Evolutionary conservation across 129 eudicot species (phyloP).

Genomic region (Lonicera japonica): DNA sequence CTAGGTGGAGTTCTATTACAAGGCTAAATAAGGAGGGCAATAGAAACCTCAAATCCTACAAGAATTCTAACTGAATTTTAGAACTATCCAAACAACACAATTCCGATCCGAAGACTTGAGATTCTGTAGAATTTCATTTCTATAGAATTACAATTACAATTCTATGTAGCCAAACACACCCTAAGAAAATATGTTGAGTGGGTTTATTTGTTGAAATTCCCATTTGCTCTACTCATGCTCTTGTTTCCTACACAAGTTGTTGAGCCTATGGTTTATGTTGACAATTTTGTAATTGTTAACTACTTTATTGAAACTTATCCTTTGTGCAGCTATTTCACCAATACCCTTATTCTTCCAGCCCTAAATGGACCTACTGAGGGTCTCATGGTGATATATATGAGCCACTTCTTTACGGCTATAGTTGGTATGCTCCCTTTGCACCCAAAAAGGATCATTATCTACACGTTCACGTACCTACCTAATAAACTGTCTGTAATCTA

Average conservation of each 20-base stretch:
- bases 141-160: too few species aligned
- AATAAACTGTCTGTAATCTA: slow-evolving; percentile 2
- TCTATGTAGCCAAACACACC: too few species aligned
- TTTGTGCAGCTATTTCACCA: slow-evolving; percentile 79
- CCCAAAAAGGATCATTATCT: neutral
- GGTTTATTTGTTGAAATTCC: neutral
- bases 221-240: neutral
- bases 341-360: slow-evolving; percentile 81
- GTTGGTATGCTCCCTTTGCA: slow-evolving; percentile 51
- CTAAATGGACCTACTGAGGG: slow-evolving; percentile 98
- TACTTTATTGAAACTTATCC: slow-evolving; percentile 7
- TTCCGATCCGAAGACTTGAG: too few species aligned
- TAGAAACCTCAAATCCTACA: too few species aligned
- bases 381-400: slow-evolving; percentile 72
- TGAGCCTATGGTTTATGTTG: neutral
- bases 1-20: too few species aligned
- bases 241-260: neutral
- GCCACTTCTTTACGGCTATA: slow-evolving; percentile 71
- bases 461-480: neutral
- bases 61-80: too few species aligned
- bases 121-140: too few species aligned
- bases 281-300: neutral
- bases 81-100: too few species aligned
- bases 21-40: too few species aligned
- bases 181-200: too few species aligned